These are phyloP conservation scores for Magnaporthiopsis incrustans DNA, from an alignment of 2,329 filamentous ascomycete genomes.

Conservation along the genomic window DNA sequence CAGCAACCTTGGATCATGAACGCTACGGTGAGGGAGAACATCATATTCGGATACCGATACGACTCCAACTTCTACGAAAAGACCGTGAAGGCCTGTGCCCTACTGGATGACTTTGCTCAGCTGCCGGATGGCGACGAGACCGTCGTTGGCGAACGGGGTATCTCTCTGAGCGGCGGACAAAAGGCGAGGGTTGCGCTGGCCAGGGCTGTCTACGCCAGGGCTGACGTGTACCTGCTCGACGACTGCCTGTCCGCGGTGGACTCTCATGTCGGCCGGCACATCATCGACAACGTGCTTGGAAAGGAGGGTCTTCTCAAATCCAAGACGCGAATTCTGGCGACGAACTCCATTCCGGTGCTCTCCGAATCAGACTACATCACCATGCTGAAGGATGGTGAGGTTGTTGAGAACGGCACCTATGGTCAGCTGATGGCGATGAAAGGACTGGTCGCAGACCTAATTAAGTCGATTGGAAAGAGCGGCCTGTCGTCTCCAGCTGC, in stretches of 20 bases:
- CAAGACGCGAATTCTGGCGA: slow-evolving; percentile 89
- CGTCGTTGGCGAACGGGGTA: slow-evolving; percentile 91
- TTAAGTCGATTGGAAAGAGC: slow-evolving; percentile 65
- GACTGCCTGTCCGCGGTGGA: slow-evolving; percentile 96
- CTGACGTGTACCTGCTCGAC: slow-evolving; percentile 93
- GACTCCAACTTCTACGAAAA: slow-evolving; percentile 91
- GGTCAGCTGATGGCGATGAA: slow-evolving; percentile 89
- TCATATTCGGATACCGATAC: slow-evolving; percentile 90
- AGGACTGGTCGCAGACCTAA: slow-evolving; percentile 76
- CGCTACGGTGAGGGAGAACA: slow-evolving; percentile 93
- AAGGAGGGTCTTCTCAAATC: slow-evolving; percentile 70
- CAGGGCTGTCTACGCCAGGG: slow-evolving; percentile 88
- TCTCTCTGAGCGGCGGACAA: slow-evolving; percentile 91
- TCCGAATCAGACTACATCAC: slow-evolving; percentile 84
- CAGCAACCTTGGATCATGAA: slow-evolving; percentile 98
- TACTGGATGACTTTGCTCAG: slow-evolving; percentile 83
- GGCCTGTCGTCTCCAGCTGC: slow-evolving; percentile 30
- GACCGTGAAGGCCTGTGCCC: slow-evolving; percentile 83
- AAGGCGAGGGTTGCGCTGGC: slow-evolving; percentile 90
- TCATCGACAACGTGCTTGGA: slow-evolving; percentile 91
- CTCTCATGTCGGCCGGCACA: slow-evolving; percentile 88
- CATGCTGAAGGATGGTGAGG: slow-evolving; percentile 71
- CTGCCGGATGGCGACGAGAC: slow-evolving; percentile 95
- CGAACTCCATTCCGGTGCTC: slow-evolving; percentile 88
- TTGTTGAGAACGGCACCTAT: slow-evolving; percentile 85